These are phyloP conservation scores for Triticum monococcum DNA, from an alignment of 176 grass and related monocot genomes.

Conservation along the genomic window DNA sequence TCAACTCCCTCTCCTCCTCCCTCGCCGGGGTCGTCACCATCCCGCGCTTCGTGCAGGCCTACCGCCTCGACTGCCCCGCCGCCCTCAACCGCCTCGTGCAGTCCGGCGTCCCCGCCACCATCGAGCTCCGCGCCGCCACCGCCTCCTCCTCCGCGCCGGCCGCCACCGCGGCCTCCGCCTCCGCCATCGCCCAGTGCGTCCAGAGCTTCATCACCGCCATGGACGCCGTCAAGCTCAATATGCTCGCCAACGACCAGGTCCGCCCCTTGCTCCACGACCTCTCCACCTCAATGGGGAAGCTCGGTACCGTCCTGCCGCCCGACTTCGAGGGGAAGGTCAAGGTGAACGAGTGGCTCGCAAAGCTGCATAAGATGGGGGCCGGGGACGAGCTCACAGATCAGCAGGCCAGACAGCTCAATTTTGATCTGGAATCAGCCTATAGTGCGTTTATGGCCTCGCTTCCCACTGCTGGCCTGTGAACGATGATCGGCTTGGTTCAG, in stretches of 20 bases:
- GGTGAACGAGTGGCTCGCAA: conserved; percentile 80
- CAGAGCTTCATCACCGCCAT: conserved; percentile 97
- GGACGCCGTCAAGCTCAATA: conserved; percentile 95
- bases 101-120: conserved; percentile 91
- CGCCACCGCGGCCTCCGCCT: conserved; percentile 43
- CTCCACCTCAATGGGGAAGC: conserved; percentile 72
- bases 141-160: conserved; percentile 36
- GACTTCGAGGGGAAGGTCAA: conserved; percentile 95
- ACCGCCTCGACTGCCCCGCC: conserved; percentile 85
- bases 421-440: conserved; percentile 89
- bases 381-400: conserved; percentile 92
- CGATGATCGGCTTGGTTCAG: neutral
- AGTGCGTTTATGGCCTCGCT: conserved; percentile 85
- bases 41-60: conserved; percentile 77
- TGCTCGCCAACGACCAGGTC: conserved; percentile 96
- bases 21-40: conserved; percentile 70
- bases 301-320: conserved; percentile 60
- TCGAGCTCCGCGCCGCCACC: conserved; percentile 76
- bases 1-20: conserved; percentile 83
- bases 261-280: conserved; percentile 86
- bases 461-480: conserved; percentile 60
- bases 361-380: conserved; percentile 87
- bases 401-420: conserved; percentile 91
- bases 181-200: conserved; percentile 83
- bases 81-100: conserved; percentile 86